phyloP scores from a whole-genome alignment of 2,329 filamentous ascomycete species.

The Alternaria viburni region DNA sequence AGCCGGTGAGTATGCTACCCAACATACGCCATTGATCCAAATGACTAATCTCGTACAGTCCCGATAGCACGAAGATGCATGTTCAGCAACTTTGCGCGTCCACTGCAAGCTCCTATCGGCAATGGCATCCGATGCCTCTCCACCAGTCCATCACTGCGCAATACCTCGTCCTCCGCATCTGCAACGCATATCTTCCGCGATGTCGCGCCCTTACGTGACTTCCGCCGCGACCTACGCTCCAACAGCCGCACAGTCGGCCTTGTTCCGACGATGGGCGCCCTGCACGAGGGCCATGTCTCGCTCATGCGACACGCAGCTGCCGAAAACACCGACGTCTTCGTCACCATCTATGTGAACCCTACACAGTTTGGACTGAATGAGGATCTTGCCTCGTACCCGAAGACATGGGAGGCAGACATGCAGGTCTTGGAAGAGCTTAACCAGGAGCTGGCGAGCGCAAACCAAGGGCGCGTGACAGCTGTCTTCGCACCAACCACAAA shows the following conservation, averaged over 20 bases:
- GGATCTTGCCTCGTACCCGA: conserved; percentile 86
- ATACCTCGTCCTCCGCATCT: conserved; percentile 21
- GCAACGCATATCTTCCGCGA: conserved; percentile 76
- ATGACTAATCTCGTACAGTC: conserved; percentile 21
- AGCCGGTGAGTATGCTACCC: conserved; percentile 20
- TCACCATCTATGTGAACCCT: conserved; percentile 95
- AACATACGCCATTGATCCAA: conserved; percentile 14
- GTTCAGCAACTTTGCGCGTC: conserved; percentile 2
- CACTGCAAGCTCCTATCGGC: neutral
- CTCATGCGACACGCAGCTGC: conserved; percentile 82
- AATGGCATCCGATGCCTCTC: conserved; percentile 28
- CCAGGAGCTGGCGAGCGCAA: conserved; percentile 65
- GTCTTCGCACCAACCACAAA: conserved; percentile 84
- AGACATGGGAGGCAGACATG: conserved; percentile 83
- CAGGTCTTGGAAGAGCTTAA: conserved; percentile 71
- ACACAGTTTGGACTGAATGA: conserved; percentile 92
- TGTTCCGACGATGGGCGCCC: conserved; percentile 95
- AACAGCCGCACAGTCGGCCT: conserved; percentile 78
- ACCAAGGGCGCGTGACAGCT: conserved; percentile 72
- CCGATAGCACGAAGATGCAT: conserved; percentile 7
- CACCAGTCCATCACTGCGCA: conserved; percentile 23
- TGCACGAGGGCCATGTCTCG: conserved; percentile 90
- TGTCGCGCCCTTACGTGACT: conserved; percentile 72
- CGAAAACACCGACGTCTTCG: conserved; percentile 85
- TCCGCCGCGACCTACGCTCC: conserved; percentile 69